phyloP scores from a whole-genome alignment of 768 basidiomycete genomes.

The Tulasnella sp. region DNA sequence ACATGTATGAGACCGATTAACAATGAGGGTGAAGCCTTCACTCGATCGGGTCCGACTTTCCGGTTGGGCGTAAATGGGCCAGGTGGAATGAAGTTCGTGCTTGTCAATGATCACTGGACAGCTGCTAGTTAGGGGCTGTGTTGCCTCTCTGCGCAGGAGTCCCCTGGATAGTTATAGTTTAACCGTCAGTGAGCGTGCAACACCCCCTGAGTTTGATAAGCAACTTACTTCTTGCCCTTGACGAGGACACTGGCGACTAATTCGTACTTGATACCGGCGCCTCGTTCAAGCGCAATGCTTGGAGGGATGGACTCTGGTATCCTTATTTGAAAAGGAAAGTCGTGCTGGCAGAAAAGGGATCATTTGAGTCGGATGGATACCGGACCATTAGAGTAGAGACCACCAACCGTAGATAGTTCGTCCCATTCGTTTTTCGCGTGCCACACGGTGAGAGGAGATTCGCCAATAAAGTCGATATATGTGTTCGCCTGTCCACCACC shows the following conservation, averaged over 20 bases:
- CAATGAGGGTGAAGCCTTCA: slow-evolving; percentile 60
- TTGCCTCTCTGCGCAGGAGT: slow-evolving; percentile 69
- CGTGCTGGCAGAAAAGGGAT: slow-evolving; percentile 40
- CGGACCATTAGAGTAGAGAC: not conserved
- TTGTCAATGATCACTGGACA: slow-evolving; percentile 77
- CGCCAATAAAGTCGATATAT: slow-evolving; percentile 69
- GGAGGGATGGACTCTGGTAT: slow-evolving; percentile 90
- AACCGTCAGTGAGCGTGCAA: not conserved
- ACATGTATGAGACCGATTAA: slow-evolving; percentile 64
- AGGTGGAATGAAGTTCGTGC: slow-evolving; percentile 84
- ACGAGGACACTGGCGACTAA: slow-evolving; percentile 76
- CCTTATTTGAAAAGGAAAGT: slow-evolving; percentile 80
- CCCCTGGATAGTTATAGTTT: slow-evolving; percentile 35
- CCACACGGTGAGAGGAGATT: slow-evolving; percentile 76
- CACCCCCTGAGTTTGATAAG: not conserved
- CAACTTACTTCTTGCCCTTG: slow-evolving; percentile 65
- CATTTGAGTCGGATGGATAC: slow-evolving; percentile 6
- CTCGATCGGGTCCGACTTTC: slow-evolving; percentile 53
- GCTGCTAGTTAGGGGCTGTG: slow-evolving; percentile 49
- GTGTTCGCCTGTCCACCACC: slow-evolving; percentile 54
- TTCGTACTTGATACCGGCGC: slow-evolving; percentile 80
- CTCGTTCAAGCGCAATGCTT: slow-evolving; percentile 63
- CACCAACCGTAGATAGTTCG: slow-evolving; percentile 47
- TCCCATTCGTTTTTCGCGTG: slow-evolving; percentile 62
- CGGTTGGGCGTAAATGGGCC: slow-evolving; percentile 78